Evolutionary conservation across 306 rosid genomes (phyloP), one percentile per base, ranked within the genome.

Genomic region (Lablab purpureus): DNA sequence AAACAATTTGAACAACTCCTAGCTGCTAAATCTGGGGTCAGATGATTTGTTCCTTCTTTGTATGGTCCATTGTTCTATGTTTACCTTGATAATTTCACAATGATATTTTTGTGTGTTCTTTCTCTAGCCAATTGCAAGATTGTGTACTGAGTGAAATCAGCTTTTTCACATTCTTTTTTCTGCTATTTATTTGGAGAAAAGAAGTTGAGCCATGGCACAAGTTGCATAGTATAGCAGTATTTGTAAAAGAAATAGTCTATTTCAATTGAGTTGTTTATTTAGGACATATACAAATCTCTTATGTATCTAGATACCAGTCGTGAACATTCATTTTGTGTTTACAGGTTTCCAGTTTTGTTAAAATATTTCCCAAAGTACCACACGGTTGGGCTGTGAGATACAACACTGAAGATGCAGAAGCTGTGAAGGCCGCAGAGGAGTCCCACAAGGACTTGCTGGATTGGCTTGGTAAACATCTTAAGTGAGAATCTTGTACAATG

Each of bases 361-460:
- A 87, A 85, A 71, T 89, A 64, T 87, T 84, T 23, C 90, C 91
- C 0, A 83, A 82, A 46, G 87, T 81, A 7, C 40, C 66, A 1
- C 96, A 91, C 4, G 91, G 92, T 27, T 88, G 96, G 92, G 75
- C 85, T 19, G 75, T 82, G 49, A 89, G 88, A 84, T 89, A 81
- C 74, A 12, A 50, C 21, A 41, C 17, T 11, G 87, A 82, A 65
- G 88, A 84, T 71, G 84, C 87, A 75, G 83, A 80, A 10, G 87
- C 87, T 12, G 84, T 85, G 72, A 84, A 91, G 81, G 78, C 14
- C 7, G 96, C 96, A 12, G 87, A 87, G n/a, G 93, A 91, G 84
- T 83, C 93, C 34, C 87, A 87, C 76, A 81, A 80, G 76, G 77
- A 84, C 83, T 32, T 84, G 50, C n/a, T 89, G 74, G 82, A 81